Evolutionary conservation across 257 asterid species (phyloP).

Genomic region (Pogostemon cablin): DNA sequence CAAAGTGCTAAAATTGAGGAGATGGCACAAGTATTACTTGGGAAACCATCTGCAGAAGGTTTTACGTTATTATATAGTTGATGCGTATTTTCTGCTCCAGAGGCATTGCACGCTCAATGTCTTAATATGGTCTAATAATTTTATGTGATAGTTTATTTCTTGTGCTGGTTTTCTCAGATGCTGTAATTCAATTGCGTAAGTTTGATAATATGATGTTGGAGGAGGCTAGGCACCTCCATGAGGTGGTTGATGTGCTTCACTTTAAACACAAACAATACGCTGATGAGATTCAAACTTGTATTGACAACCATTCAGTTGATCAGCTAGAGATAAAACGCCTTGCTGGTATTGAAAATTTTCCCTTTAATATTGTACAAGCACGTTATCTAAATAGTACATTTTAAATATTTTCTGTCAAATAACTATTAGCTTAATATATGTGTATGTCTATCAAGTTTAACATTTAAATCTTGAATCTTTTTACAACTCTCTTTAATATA

Average conservation of each 20-base stretch:
- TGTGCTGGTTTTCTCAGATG: conserved; percentile 54
- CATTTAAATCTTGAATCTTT: conserved; percentile 22
- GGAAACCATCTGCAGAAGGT: conserved; percentile 80
- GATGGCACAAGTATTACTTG: conserved; percentile 53
- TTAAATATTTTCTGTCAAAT: conserved; percentile 25
- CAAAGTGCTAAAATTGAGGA: conserved; percentile 68
- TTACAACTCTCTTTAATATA: conserved; percentile 26
- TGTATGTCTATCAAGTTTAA: conserved; percentile 23
- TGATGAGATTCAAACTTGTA: conserved; percentile 67
- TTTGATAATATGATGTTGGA: conserved; percentile 74
- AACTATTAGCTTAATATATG: conserved; percentile 18
- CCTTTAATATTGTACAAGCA: conserved; percentile 13
- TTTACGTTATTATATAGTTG: conserved; percentile 35
- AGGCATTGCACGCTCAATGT: neutral
- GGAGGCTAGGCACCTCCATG: conserved; percentile 60
- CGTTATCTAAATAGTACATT: conserved; percentile 15
- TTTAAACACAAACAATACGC: conserved; percentile 72
- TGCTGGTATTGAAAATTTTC: conserved; percentile 55
- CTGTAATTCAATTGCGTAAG: conserved; percentile 51
- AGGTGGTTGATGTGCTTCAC: conserved; percentile 66
- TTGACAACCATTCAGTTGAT: conserved; percentile 59
- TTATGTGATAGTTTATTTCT: conserved; percentile 17
- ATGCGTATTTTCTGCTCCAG: conserved; percentile 17
- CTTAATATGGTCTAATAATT: conserved; percentile 18
- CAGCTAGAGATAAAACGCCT: conserved; percentile 74